phyloP scores from a whole-genome alignment of 305 asterid species.

The Vinca major region DNA sequence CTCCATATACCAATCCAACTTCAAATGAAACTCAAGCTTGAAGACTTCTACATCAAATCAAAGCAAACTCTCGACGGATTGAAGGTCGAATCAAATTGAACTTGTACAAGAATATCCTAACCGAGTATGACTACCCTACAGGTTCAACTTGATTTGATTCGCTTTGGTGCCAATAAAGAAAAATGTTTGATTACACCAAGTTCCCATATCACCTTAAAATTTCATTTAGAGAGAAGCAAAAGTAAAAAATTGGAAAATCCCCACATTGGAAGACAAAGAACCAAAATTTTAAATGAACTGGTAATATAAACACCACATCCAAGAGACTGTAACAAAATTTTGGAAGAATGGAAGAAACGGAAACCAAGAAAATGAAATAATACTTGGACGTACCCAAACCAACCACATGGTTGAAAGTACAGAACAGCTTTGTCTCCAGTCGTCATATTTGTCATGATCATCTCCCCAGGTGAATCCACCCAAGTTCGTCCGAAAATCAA shows the following conservation, averaged over 20 bases:
- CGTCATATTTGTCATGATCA: conserved; percentile 79
- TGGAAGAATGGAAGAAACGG: not conserved
- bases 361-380: not conserved
- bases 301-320: not conserved
- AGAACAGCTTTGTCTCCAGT: conserved; percentile 95
- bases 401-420: conserved; percentile 97
- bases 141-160: not conserved
- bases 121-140: not conserved
- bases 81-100: no score
- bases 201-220: not conserved
- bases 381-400: conserved; percentile 75
- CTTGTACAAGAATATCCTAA: no score
- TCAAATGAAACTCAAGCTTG: no score
- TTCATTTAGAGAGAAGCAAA: not conserved
- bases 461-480: conserved; percentile 97
- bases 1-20: no score
- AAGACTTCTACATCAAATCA: no score
- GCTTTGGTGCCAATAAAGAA: not conserved
- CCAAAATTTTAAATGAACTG: not conserved
- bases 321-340: not conserved
- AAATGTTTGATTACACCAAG: not conserved
- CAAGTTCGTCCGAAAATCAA: conserved; percentile 95
- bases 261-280: not conserved
- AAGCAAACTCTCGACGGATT: no score
- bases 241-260: not conserved